Evolutionary conservation across 1,284 basidiomycete genomes (phyloP).

Genomic region (Ustilago nuda): DNA sequence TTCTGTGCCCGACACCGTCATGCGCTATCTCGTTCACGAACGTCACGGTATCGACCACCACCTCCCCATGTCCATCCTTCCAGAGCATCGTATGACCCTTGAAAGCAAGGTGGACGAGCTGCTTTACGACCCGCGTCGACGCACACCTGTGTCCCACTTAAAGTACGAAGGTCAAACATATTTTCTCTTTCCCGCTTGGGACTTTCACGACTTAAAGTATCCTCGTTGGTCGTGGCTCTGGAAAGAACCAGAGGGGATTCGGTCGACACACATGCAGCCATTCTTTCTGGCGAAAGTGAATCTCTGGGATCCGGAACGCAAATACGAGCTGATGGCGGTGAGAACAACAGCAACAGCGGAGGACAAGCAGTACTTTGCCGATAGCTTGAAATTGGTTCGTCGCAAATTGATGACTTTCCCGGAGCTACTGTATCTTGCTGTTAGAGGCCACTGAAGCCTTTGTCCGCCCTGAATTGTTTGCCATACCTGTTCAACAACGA

Average conservation of each 20-base stretch:
- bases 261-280: not conserved
- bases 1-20: slow-evolving; percentile 1
- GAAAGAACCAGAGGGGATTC: not conserved
- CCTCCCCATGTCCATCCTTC: not conserved
- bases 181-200: slow-evolving; percentile 2
- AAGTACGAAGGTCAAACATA: slow-evolving; percentile 1
- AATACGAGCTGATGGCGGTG: not conserved
- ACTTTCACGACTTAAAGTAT: not conserved
- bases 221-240: not conserved
- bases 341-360: not conserved
- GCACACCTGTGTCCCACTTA: not conserved
- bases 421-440: not conserved
- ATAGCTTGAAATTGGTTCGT: not conserved
- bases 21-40: slow-evolving; percentile 8
- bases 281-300: not conserved
- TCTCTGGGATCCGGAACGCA: not conserved
- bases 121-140: not conserved
- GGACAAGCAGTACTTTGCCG: not conserved
- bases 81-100: not conserved
- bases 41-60: slow-evolving; percentile 10
- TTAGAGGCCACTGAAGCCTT: not conserved
- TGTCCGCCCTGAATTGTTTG: not conserved
- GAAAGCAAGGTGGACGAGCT: slow-evolving; percentile 3
- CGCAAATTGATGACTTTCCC: not conserved
- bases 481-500: not conserved